Conservation (phyloP, 1,284 basidiomycete species). For the Vanrija pseudolonga region DNA sequence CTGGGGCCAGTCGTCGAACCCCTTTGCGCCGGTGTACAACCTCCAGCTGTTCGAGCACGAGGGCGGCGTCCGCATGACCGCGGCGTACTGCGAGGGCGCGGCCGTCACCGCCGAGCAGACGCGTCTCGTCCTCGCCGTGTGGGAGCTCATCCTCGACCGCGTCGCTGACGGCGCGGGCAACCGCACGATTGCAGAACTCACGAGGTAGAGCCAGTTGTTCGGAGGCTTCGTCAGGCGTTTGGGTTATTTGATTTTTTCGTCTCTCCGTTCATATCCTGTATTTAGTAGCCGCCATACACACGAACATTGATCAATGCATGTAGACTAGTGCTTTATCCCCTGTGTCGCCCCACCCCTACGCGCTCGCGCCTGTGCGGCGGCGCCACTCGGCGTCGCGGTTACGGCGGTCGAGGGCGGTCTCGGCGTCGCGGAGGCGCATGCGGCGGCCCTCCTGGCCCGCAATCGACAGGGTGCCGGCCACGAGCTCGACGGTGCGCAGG, state of each 20-base stretch:
- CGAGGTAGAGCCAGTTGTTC: not conserved
- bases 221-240: too few species aligned
- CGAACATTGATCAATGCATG: too few species aligned
- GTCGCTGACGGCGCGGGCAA: constrained; percentile 6
- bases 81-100: constrained; percentile 27
- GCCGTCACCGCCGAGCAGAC: constrained; percentile 11
- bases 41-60: constrained; percentile 31
- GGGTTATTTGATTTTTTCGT: too few species aligned
- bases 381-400: not conserved
- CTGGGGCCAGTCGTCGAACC: constrained; percentile 28
- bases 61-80: constrained; percentile 26
- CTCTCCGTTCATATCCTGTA: too few species aligned
- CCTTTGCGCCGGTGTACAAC: constrained; percentile 19
- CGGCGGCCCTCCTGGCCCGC: constrained; percentile 75
- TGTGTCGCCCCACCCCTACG: too few species aligned
- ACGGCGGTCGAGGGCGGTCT: not conserved
- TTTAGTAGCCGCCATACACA: too few species aligned
- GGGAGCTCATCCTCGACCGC: constrained; percentile 6
- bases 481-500: constrained; percentile 80
- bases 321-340: too few species aligned
- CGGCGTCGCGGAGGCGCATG: constrained; percentile 9
- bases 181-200: constrained; percentile 6
- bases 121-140: constrained; percentile 4
- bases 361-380: too few species aligned
- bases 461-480: constrained; percentile 84